phyloP scores from a whole-genome alignment of 2,329 filamentous ascomycete species.

The Diatrype stigma region DNA sequence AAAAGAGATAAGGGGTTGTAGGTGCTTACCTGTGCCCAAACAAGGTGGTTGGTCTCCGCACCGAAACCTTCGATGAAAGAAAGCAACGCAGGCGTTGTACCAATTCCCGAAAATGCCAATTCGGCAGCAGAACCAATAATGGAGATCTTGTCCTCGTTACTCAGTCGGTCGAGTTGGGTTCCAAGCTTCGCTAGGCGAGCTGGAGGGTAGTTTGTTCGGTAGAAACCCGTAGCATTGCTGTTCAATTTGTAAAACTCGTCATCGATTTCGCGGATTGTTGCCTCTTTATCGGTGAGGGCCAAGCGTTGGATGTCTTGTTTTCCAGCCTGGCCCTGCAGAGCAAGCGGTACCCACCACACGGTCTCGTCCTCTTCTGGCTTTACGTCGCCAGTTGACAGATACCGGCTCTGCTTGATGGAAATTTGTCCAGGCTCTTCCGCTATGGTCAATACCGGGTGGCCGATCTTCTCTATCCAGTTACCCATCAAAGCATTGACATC shows the following conservation, averaged over 20 bases:
- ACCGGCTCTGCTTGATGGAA: slow-evolving; percentile 78
- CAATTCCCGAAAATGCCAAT: slow-evolving; percentile 81
- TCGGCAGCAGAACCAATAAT: slow-evolving; percentile 87
- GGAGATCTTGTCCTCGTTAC: slow-evolving; percentile 85
- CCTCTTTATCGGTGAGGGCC: slow-evolving; percentile 71
- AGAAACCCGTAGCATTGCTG: slow-evolving; percentile 80
- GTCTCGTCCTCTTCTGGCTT: slow-evolving; percentile 88
- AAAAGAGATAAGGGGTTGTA: background rate
- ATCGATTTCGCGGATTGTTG: slow-evolving; percentile 70
- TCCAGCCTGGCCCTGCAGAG: slow-evolving; percentile 70
- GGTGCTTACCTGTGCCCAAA: slow-evolving; percentile 71
- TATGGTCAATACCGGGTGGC: slow-evolving; percentile 85
- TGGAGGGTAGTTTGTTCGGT: slow-evolving; percentile 90
- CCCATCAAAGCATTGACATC: slow-evolving; percentile 87
- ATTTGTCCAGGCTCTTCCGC: slow-evolving; percentile 81
- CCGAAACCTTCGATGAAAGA: slow-evolving; percentile 82
- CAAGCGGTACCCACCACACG: slow-evolving; percentile 92
- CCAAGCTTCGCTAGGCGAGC: slow-evolving; percentile 76
- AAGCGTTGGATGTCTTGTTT: slow-evolving; percentile 58
- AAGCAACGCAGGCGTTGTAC: slow-evolving; percentile 75
- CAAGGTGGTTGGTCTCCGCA: slow-evolving; percentile 77
- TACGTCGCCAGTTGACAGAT: slow-evolving; percentile 86
- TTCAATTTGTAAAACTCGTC: slow-evolving; percentile 92
- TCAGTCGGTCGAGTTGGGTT: slow-evolving; percentile 69
- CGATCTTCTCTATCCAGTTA: slow-evolving; percentile 92